Base-by-base conservation (phyloP, 345 rosid genomes). In the Salix brachista region DNA sequence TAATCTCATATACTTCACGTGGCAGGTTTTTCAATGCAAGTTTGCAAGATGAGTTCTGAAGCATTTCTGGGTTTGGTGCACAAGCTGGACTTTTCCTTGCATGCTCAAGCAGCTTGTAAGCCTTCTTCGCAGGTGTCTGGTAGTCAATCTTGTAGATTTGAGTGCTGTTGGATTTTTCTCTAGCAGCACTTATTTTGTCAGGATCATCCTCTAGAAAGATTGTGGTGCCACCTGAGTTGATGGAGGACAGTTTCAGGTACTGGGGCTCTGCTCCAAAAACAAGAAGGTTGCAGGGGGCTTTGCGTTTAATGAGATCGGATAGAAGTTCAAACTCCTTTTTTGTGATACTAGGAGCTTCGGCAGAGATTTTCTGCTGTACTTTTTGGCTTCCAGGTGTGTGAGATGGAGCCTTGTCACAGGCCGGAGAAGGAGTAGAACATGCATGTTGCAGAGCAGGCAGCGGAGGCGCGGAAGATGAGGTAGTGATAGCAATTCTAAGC, bases 251-350 rank as follows among this genome's bases (percentile, higher is more conserved):
- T 75, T 70, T 81, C 42, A 89, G 80, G 85, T 91, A 87, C 72
- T 85, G 88, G 17, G 80, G 80, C 68, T 88, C 88, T 65, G 83
- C 80, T 68, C 97, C 97, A 16, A 93, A 91, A 72, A 90, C 83
- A 64, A 95, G 99, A 75, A 93, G 86, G 79, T 90, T 93, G 88
- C 99, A 91, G 52, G 97, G 98, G 36, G 88, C 85, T 80, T 69
- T 88, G 30, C 25, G 69, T 68, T 81, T 79, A 54, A 95, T 44
- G 50, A 89, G 80, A 50, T 85, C 81, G 9, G 84, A 79, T 12
- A 95, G 84, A 80, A 93, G 77, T 73, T 78, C 83, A 81, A 87
- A 82, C 82, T 95, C 99, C 84, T 90, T 95, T 58, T 80, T 80
- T 13, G 90, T 84, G 77, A 91, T 91, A 73, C 58, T 17, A 71